Base-by-base conservation (phyloP, 306 rosid species). In the Rubus parviflorus region DNA sequence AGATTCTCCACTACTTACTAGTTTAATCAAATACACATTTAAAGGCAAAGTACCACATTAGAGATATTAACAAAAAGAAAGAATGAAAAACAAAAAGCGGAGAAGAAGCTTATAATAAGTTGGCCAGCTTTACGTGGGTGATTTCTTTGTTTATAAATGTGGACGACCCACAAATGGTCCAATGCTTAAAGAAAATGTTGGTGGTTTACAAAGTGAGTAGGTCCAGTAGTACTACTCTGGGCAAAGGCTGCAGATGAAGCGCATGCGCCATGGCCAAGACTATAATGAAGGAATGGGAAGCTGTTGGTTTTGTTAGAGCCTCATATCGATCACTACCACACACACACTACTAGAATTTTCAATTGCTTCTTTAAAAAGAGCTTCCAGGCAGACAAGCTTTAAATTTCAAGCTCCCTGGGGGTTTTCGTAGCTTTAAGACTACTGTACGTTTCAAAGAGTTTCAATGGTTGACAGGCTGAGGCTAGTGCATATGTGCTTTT, bases 1-100 rank as follows among this genome's bases (percentile, higher is more conserved):
- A 58, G 77, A 74, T 74, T 61, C 77, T 23, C 57, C 77, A 43
- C 69, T 60, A 4, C 3, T 58, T 45, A 35, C 77, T 45, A 58
- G 7, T 23, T 45, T 74, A 74, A 25, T 16, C 57, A 9, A 11
- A 7, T 60, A 14, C 30, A 3, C 53, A 37, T 20, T 57, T 57
- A 56, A 72, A 54, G 76, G 49, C 23, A 22, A 19, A 37, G 35
- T 17, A 70, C 30, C 1, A 35, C 14, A 17, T 16, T 17, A 51
- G n/a, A 38, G 16, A 49, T 19, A 2, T 11, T 17, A 13, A 13
- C 20, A 53, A 72, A 38, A 54, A 13, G 7, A 48, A 46, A 30
- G 35, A n/a, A 1, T 15, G 11, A 46, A 40, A 43, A 13, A 42
- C 19, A 14, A 5, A 49, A 7, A 46, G 1, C 14, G 74, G 23